A percentile compares a stretch with the other conserved stretches of the same genome.
Evolutionary conservation across 495 filamentous ascomycete genomes (phyloP).

Genomic region (Cenococcum geophilum): DNA sequence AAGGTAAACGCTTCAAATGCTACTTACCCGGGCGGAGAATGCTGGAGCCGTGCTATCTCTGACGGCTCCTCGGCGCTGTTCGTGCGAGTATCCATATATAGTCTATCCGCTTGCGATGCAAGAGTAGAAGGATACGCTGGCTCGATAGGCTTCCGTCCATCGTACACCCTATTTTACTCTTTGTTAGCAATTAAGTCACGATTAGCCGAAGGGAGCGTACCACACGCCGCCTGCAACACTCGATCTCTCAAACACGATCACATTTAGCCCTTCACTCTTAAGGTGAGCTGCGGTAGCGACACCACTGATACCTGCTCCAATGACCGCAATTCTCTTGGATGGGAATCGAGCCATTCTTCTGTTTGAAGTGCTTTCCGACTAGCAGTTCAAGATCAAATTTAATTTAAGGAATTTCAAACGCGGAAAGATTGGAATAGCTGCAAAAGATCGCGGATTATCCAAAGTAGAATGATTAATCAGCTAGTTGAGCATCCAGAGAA

Average conservation of each 20-base stretch:
- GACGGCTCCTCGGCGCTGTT: conserved; percentile 17
- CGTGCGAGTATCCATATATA: conserved; percentile 7
- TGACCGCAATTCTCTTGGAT: conserved; percentile 49
- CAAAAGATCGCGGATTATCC: not conserved
- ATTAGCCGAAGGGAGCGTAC: conserved; percentile 36
- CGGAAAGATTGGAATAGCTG: not conserved
- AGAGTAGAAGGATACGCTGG: conserved; percentile 50
- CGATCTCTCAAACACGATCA: conserved; percentile 60
- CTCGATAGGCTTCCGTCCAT: conserved; percentile 52
- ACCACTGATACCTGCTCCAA: conserved; percentile 66
- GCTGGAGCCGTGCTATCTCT: conserved; percentile 35
- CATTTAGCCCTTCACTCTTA: conserved; percentile 50
- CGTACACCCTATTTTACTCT: conserved; percentile 46
- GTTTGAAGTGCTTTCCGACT: too few species aligned
- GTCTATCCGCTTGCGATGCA: conserved; percentile 41
- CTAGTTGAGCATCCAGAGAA: too few species aligned
- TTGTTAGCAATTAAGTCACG: not conserved
- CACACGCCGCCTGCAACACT: conserved; percentile 55
- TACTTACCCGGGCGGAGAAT: conserved; percentile 49
- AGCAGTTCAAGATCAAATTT: too few species aligned
- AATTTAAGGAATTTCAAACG: too few species aligned
- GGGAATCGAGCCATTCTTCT: conserved; percentile 1
- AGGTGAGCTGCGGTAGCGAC: conserved; percentile 59
- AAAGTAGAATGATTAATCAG: too few species aligned
- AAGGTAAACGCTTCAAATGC: not conserved